These are phyloP conservation scores for Gynandropsis gynandra DNA, from an alignment of 345 rosid genomes.

Conservation along the genomic window DNA sequence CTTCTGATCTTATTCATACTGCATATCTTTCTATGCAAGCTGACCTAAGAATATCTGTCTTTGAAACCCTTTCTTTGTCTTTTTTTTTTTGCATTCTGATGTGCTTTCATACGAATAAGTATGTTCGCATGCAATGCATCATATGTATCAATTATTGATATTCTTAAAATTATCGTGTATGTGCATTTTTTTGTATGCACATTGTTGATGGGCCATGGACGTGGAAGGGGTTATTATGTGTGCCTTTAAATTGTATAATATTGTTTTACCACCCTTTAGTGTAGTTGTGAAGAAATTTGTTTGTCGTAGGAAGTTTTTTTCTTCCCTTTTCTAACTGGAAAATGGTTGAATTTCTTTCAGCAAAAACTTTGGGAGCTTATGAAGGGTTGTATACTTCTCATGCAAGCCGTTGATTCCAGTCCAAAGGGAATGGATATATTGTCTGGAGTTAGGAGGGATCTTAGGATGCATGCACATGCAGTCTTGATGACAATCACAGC, in stretches of 20 bases:
- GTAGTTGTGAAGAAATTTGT: not conserved
- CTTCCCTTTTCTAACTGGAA: not conserved
- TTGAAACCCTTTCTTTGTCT: slow-evolving; percentile 15
- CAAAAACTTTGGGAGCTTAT: slow-evolving; percentile 58
- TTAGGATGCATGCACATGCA: slow-evolving; percentile 45
- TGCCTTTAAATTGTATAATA: not conserved
- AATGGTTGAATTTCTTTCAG: slow-evolving; percentile 32
- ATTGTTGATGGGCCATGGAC: not conserved
- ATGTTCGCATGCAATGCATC: not conserved
- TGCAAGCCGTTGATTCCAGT: slow-evolving; percentile 41
- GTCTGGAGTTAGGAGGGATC: slow-evolving; percentile 38
- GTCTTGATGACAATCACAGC: slow-evolving; percentile 50
- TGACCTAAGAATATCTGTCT: not conserved
- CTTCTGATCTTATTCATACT: not conserved
- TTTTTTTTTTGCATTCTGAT: not conserved
- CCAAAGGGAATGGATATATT: slow-evolving; percentile 38
- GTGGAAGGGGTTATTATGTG: not conserved
- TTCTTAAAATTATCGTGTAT: not conserved
- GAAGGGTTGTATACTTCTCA: slow-evolving; percentile 54
- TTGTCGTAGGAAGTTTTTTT: not conserved
- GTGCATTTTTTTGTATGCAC: slow-evolving; percentile 3
- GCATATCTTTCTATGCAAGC: slow-evolving; percentile 4
- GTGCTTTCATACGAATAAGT: not conserved
- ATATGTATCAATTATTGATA: slow-evolving; percentile 7
- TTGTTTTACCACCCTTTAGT: not conserved